Conservation (phyloP, 2,329 filamentous ascomycete genomes). For the Pezicula rhizophila region DNA sequence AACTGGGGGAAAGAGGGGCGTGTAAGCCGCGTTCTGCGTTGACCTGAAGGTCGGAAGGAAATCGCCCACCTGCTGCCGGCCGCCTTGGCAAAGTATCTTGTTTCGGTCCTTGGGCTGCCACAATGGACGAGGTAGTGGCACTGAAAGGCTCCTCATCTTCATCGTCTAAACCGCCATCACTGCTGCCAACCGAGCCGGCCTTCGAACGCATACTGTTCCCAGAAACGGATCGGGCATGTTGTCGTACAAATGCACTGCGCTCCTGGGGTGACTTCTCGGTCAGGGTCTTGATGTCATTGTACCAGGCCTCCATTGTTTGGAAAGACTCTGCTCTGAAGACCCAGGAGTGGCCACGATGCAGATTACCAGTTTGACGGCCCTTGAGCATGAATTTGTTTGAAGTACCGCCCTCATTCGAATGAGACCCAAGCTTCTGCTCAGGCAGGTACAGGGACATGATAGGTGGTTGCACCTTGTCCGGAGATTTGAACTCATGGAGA, state of each 20-base stretch:
- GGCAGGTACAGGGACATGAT: conserved; percentile 95
- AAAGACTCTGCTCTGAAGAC: conserved; percentile 67
- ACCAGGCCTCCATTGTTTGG: conserved; percentile 97
- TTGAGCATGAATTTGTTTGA: conserved; percentile 99
- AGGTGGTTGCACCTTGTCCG: conserved; percentile 83
- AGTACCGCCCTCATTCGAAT: conserved; percentile 73
- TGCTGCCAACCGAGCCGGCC: conserved; percentile 58
- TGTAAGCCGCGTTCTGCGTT: conserved; percentile 74
- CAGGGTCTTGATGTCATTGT: conserved; percentile 82
- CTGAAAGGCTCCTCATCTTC: conserved; percentile 61
- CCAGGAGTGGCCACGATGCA: conserved; percentile 78
- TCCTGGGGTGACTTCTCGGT: conserved; percentile 87
- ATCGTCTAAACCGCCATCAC: conserved; percentile 73
- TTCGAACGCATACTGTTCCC: conserved; percentile 47
- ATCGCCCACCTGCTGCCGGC: conserved; percentile 89
- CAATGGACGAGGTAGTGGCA: conserved; percentile 50
- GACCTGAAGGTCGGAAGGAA: conserved; percentile 89
- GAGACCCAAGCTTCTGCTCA: conserved; percentile 91
- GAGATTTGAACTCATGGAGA: conserved; percentile 98
- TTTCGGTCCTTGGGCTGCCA: conserved; percentile 41
- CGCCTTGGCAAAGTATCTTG: conserved; percentile 53
- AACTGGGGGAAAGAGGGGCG: conserved; percentile 72
- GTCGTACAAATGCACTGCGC: conserved; percentile 78
- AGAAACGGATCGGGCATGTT: conserved; percentile 73
- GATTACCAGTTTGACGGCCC: conserved; percentile 83